Base-by-base conservation (phyloP, 1,284 basidiomycete species). In the Ganoderma lucidum region DNA sequence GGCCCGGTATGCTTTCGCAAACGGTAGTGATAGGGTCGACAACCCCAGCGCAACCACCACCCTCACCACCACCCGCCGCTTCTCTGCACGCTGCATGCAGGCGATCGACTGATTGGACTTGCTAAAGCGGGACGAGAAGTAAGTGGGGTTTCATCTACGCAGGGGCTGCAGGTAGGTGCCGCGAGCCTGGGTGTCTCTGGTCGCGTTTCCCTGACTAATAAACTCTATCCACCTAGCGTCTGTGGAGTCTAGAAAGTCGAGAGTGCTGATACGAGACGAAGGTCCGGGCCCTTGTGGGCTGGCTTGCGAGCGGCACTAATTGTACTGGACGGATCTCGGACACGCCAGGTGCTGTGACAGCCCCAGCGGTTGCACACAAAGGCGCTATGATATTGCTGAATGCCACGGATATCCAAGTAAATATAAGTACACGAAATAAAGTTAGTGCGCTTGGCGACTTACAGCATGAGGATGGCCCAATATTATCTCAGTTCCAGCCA, bases 161-260 rank as follows among this genome's bases (percentile, higher is more conserved):
- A 14, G 14, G 14, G 41, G n/a, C n/a, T 10, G n/a, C 53, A 55
- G 53, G 53, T 23, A 23, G 23, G 23, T 23, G 45, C 15, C 45
- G 53, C 28, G 32, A 28, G 53, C 53, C 53, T 55, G 53, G 53
- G 53, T 55, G 30, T 32, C 28, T 30, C 12, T 32, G 28, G 53
- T 55, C 53, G 53, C 53, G 53, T 32, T 55, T 55, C 53, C 53
- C 30, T 28, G 28, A 12, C 53, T 55, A 10, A 55, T 55, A 15
- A 55, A 55, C 53, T 55, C 53, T 55, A 55, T 55, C 53, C 30
- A 32, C 30, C 53, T 55, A 12, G 53, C 53, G 53, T 28, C 53
- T 32, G 30, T 55, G 28, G 28, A 15, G 53, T 32, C 53, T 55
- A 28, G 53, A 55, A 30, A 4, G 53, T 15, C 30, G 53, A 55